Base-by-base conservation (phyloP, 2,329 filamentous ascomycete genomes). In the Podosphaera leucotricha region DNA sequence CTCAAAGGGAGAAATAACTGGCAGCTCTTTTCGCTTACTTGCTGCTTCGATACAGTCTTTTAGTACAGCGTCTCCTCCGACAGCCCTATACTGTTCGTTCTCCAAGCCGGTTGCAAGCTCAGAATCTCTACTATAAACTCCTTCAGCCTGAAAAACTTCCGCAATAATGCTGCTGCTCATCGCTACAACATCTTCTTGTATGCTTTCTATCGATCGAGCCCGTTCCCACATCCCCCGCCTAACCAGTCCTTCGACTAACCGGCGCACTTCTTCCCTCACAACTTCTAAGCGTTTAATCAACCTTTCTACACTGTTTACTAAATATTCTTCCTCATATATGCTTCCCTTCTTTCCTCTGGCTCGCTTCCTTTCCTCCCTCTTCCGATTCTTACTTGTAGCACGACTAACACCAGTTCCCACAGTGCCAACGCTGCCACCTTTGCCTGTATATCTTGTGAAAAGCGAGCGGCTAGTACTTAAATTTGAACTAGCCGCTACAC, bases 241-340 rank as follows among this genome's bases (percentile, higher is more conserved):
- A 48, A 85, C 66, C 46, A 95, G 64, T 0, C 80, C 85, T 50
- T 80, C 75, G 0, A 93, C 71, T 6, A 95, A 66, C 15, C 76
- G 64, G 55, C 75, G 70, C 0, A 83, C 72, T 58, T 98, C 90
- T 0, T 72, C 68, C 43, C 75, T 70, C 2, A 78, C 70, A 19
- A 66, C 67, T 59, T 86, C 84, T 19, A 93, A 74, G 30, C 86
- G 70, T 59, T 92, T 84, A 13, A 93, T 72, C 28, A 98, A 67
- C 20, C 90, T 69, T 11, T 78, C 72, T 30, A 95, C 76, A 52
- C 79, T 87, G 59, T 86, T 90, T 46, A 93, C 77, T 4, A 98
- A 71, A 60, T 98, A 98, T 61, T 95, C 90, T 57, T 95, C 87
- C 60, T 98, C 90, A 60, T 98, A 98, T 4, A 98, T 82, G 15